Percentiles rank a stretch among this genome's conserved stretches.
Conservation (phyloP, 352 stramenopile species). For the Globisporangium recalcitrans region DNA sequence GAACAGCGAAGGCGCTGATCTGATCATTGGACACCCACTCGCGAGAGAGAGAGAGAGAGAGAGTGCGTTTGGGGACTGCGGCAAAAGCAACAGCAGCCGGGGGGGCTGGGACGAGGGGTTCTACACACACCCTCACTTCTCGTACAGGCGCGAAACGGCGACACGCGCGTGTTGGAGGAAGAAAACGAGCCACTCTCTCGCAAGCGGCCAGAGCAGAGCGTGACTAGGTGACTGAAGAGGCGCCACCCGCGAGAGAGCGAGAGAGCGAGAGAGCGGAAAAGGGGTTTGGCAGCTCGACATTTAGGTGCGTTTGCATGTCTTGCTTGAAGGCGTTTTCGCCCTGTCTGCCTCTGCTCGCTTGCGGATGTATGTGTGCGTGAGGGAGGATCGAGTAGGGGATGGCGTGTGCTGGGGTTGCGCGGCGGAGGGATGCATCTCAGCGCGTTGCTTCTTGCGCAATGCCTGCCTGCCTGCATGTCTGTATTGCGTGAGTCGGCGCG, state of each 20-base stretch:
- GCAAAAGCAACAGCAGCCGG: not conserved
- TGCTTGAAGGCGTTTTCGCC: not conserved
- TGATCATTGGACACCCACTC: not conserved
- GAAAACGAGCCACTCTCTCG: not conserved
- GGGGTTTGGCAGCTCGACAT: slow-evolving; percentile 3
- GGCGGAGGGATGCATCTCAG: not conserved
- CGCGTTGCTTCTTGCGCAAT: not conserved
- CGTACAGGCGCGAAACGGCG: slow-evolving; percentile 16
- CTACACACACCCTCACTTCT: not conserved
- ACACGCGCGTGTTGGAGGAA: not conserved
- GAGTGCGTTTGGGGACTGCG: not conserved
- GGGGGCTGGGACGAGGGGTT: slow-evolving; percentile 9
- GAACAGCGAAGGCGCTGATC: not conserved
- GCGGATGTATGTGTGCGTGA: not conserved
- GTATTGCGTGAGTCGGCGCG: not conserved
- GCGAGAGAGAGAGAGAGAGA: not conserved
- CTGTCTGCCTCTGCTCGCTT: not conserved
- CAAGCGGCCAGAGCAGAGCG: slow-evolving; percentile 28
- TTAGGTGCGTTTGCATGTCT: slow-evolving; percentile 15
- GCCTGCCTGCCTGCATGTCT: not conserved
- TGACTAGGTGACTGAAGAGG: slow-evolving; percentile 44
- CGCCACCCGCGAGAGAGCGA: slow-evolving; percentile 18
- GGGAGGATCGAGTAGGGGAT: not conserved
- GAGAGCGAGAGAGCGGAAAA: slow-evolving; percentile 23
- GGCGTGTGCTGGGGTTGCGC: slow-evolving; percentile 5